Evolutionary conservation across 2,329 filamentous ascomycete genomes (phyloP).

Genomic region (Phyllosticta citriasiana): DNA sequence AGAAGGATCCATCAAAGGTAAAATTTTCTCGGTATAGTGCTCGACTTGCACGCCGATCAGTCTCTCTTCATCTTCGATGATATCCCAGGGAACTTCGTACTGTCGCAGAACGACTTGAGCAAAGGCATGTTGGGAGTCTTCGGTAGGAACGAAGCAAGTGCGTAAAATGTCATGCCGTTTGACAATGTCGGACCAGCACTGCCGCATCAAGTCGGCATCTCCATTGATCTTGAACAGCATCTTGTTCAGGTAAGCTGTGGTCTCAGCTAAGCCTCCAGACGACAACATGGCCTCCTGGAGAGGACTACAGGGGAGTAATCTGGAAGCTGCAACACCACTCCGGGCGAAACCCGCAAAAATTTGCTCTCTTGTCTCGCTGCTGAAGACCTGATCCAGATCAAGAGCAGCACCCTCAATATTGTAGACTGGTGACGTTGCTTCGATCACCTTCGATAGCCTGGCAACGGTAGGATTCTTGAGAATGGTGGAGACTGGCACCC

Average conservation of each 20-base stretch:
- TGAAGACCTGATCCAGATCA: slow-evolving; percentile 14
- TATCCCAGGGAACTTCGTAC: slow-evolving; percentile 34
- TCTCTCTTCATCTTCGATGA: slow-evolving; percentile 11
- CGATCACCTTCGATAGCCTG: slow-evolving; percentile 38
- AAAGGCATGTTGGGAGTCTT: slow-evolving; percentile 51
- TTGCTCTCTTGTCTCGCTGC: neutral
- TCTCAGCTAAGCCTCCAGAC: slow-evolving; percentile 34
- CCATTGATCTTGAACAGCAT: slow-evolving; percentile 53
- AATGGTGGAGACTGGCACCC: slow-evolving; percentile 57
- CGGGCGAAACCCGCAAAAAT: slow-evolving; percentile 17
- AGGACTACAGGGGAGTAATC: slow-evolving; percentile 70
- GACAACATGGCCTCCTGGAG: slow-evolving; percentile 83
- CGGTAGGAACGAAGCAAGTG: slow-evolving; percentile 63
- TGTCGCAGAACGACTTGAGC: slow-evolving; percentile 59
- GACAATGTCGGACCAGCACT: slow-evolving; percentile 54
- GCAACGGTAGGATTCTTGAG: slow-evolving; percentile 59
- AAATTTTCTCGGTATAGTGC: slow-evolving; percentile 31
- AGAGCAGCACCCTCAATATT: neutral
- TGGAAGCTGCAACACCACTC: slow-evolving; percentile 33
- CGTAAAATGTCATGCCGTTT: slow-evolving; percentile 65
- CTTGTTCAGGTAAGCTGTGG: slow-evolving; percentile 60
- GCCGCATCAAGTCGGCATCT: slow-evolving; percentile 40
- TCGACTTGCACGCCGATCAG: slow-evolving; percentile 29
- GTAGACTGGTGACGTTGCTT: slow-evolving; percentile 12
- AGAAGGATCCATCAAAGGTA: slow-evolving; percentile 39